These are phyloP conservation scores for Bauhinia variegata DNA, from an alignment of 306 rosid genomes.

Conservation along the genomic window DNA sequence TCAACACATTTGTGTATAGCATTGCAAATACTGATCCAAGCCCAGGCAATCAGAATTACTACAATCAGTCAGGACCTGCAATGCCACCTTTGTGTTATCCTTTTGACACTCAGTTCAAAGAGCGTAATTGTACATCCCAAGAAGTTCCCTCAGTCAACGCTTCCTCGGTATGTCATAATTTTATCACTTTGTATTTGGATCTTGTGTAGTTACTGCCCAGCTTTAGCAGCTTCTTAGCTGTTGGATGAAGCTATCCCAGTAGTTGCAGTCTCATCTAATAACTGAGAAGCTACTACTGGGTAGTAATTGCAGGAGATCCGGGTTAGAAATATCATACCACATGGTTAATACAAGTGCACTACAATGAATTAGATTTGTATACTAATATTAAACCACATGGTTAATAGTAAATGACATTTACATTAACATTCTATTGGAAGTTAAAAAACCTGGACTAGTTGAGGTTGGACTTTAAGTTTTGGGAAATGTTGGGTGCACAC, in stretches of 20 bases:
- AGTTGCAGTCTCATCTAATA: too few species aligned
- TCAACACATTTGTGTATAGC: conserved; percentile 63
- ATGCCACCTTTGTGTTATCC: conserved; percentile 92
- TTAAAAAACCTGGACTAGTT: not conserved
- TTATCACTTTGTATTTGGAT: too few species aligned
- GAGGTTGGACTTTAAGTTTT: too few species aligned
- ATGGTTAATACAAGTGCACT: not conserved
- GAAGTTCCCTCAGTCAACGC: conserved; percentile 80
- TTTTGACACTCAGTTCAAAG: conserved; percentile 56
- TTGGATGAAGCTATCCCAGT: too few species aligned
- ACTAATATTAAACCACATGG: not conserved
- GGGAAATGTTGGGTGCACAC: too few species aligned
- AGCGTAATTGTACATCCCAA: conserved; percentile 62
- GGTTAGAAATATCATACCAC: too few species aligned
- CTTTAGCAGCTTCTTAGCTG: too few species aligned
- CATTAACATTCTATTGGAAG: conserved; percentile 8
- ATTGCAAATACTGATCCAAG: conserved; percentile 65
- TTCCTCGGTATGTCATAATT: conserved; percentile 54
- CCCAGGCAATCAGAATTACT: conserved; percentile 39
- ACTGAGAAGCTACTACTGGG: too few species aligned
- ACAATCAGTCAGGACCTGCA: conserved; percentile 83
- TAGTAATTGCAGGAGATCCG: too few species aligned
- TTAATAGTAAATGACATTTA: conserved; percentile 8
- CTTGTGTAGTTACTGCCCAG: too few species aligned
- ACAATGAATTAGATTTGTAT: not conserved